Base-by-base conservation (phyloP, 108 stramenopile species). In the Nitzschia sp. region DNA sequence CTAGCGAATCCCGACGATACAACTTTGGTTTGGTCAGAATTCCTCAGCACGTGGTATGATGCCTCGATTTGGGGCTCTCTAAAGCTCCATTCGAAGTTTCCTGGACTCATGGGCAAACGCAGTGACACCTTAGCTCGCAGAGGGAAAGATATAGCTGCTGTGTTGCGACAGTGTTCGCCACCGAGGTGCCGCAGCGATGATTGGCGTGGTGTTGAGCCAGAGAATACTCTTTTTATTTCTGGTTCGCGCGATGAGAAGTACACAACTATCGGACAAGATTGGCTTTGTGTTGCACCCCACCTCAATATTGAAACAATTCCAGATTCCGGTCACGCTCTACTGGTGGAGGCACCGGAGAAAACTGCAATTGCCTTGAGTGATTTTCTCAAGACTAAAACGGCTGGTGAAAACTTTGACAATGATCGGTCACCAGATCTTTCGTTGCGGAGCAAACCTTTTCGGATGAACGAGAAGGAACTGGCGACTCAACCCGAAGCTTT, bases 191-290 rank as follows among this genome's bases (percentile, higher is more conserved):
- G 68, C 3, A 70, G 70, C 45, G 60, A 81, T 27, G 75, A 86
- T 70, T 85, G 86, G 83, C 73, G 71, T 41, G 57, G 44, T 21
- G 76, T 63, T 17, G 58, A 69, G 32, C 77, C 87, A 23, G 54
- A 65, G 6, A 73, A 66, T 8, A 89, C 88, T 16, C 27, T 90
- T 3, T 88, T 80, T 57, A 38, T 95, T 34, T 74, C 80, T 55
- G 93, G 93, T 4, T 72, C 58, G 27, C 67, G 82, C 28, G 93
- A 95, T 64, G 68, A 68, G 33, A 95, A 92, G 60, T 95, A 95
- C 67, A 22, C 79, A 17, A 66, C 21, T 2, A 71, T 87, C 34
- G 86, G 83, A 32, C 66, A 69, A 19, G 56, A 54, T 21, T 86
- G 81, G 85, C 30, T 72, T 9, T 50, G 52, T 22, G 45, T 64